phyloP scores from a whole-genome alignment of 805 yeast genomes.

The Starmerella vitae region DNA sequence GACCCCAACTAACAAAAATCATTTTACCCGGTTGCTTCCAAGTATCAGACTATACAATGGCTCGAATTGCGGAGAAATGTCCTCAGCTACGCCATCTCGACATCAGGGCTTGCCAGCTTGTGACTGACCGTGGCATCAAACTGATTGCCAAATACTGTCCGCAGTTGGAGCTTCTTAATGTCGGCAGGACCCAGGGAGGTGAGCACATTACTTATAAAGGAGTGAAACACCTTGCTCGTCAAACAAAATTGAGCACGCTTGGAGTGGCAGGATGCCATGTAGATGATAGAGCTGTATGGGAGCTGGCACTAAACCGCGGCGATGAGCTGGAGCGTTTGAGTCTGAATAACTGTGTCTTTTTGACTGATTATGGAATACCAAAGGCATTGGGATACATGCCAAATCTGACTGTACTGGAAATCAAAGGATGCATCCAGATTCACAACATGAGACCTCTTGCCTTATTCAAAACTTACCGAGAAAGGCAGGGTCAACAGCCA shows the following conservation, averaged over 20 bases:
- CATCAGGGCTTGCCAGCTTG: constrained; percentile 66
- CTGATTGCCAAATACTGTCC: constrained; percentile 51
- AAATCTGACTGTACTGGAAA: constrained; percentile 58
- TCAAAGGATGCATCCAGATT: constrained; percentile 47
- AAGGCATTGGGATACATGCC: constrained; percentile 40
- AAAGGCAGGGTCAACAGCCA: constrained; percentile 34
- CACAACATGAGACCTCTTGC: constrained; percentile 51
- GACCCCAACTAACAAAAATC: constrained; percentile 32
- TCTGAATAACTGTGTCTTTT: constrained; percentile 51
- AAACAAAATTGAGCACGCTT: constrained; percentile 50
- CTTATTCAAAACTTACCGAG: constrained; percentile 40
- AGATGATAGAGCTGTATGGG: constrained; percentile 70
- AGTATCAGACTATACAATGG: constrained; percentile 47
- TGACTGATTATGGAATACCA: constrained; percentile 50
- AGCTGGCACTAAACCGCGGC: constrained; percentile 46
- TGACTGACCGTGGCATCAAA: constrained; percentile 63
- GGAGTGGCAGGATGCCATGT: constrained; percentile 84
- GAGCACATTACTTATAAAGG: constrained; percentile 58
- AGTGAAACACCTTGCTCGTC: constrained; percentile 41
- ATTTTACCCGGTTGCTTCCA: constrained; percentile 58
- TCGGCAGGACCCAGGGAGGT: constrained; percentile 66
- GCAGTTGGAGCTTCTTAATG: constrained; percentile 45
- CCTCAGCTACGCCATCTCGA: constrained; percentile 54
- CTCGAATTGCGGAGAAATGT: constrained; percentile 39
- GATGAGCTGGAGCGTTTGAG: constrained; percentile 49